These are phyloP conservation scores for Wickerhamiella slavikovae DNA, from an alignment of 805 yeast species.

Conservation along the genomic window DNA sequence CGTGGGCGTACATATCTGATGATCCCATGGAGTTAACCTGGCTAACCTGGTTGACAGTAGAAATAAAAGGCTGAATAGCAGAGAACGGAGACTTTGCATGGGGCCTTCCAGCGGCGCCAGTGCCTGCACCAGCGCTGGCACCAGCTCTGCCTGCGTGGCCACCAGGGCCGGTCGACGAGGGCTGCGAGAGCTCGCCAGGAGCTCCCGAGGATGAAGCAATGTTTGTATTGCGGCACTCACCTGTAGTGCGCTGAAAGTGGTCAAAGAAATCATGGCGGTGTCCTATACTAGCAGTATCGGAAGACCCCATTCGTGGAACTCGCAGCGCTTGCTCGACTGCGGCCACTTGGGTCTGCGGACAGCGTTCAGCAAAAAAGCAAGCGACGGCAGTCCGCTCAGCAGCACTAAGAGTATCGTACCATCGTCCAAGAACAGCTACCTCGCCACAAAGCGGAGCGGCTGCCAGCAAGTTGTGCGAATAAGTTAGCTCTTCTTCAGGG, in stretches of 20 bases:
- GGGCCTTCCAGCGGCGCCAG: neutral
- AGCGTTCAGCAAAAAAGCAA: slow-evolving; percentile 17
- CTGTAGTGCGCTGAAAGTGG: neutral
- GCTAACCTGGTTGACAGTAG: slow-evolving; percentile 2
- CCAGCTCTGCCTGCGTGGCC: neutral
- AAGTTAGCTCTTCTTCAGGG: too few relatives aligned
- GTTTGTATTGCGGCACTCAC: too few relatives aligned
- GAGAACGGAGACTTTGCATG: neutral
- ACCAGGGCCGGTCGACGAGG: slow-evolving; percentile 1
- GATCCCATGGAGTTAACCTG: too few relatives aligned
- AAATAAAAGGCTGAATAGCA: slow-evolving; percentile 3
- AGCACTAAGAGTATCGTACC: slow-evolving; percentile 21
- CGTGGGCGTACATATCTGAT: slow-evolving; percentile 12
- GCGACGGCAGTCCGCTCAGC: slow-evolving; percentile 22
- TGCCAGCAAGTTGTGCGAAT: slow-evolving; percentile 16
- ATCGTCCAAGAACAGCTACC: slow-evolving; percentile 19
- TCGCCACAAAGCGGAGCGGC: slow-evolving; percentile 16
- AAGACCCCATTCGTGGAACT: neutral
- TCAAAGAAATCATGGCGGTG: neutral
- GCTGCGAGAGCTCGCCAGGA: neutral
- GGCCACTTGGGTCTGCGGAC: slow-evolving; percentile 5
- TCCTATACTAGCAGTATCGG: neutral
- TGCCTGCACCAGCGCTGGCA: neutral
- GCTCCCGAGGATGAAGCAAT: too few relatives aligned
- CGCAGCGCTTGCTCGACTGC: neutral